Evolutionary conservation across 768 basidiomycete species (phyloP), one percentile per base, ranked within the genome.

Genomic region (Lanmaoa pseudosensibilis): DNA sequence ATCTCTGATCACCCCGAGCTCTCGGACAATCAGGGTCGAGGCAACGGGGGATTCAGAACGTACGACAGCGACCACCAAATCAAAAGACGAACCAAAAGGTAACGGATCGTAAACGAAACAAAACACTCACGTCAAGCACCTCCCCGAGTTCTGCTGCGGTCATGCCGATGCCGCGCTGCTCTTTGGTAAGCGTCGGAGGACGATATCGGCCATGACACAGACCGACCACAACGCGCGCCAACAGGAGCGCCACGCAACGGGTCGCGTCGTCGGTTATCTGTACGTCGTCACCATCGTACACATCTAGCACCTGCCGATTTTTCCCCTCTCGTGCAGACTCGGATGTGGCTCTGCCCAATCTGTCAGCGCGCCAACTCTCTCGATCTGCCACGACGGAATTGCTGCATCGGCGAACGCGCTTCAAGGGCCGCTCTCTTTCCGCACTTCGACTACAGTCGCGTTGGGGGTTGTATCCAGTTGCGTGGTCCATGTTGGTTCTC

Each of bases 101-200:
- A 27, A 38, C 8, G 32, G 9, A 27, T n/a, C 2, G 13, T 30
- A 27, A 44, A 44, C 34, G 32, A 45, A 46, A 21, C 44, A 41
- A 32, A 44, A 52, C 47, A 72, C 70, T 65, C 65, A 72, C 70
- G 60, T 72, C 70, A 62, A 72, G 58, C 10, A 73, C 10, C 15
- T 72, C 64, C 25, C 72, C 70, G 18, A 72, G 68, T 55, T 73
- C 59, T 46, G 58, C 64, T 46, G 72, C 70, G 27, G 56, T 70
- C 62, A 68, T 59, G n/a, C 62, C 63, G 33, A 55, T 23, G 1
- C 64, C 62, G 9, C 58, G 52, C 23, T 52, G 57, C 21, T 41
- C 58, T 19, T 47, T 10, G 16, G 44, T 13, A 10, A 57, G n/a
- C 18, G 30, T 54, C 11, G 52, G 55, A 7, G 59, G 47, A 2